Percentiles rank a stretch among this genome's conserved stretches.
These are phyloP conservation scores for Candida arabinofermentans DNA, from an alignment of 805 yeast species.

Conservation along the genomic window DNA sequence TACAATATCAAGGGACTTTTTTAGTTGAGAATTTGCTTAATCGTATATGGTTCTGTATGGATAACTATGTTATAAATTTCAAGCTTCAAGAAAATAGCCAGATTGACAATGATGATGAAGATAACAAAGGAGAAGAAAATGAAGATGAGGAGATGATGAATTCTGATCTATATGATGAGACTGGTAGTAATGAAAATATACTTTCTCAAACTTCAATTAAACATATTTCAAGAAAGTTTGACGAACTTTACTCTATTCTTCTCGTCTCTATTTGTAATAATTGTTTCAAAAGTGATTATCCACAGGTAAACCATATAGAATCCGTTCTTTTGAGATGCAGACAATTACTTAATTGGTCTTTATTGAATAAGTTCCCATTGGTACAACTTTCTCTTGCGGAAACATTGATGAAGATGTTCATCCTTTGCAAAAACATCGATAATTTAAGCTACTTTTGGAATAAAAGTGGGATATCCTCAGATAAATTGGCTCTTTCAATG, in stretches of 20 bases:
- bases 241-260: constrained; percentile 25
- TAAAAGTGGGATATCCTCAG: constrained; percentile 16
- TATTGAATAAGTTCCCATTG: constrained; percentile 20
- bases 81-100: constrained; percentile 8
- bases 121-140: constrained; percentile 6
- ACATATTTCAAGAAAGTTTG: constrained; percentile 19
- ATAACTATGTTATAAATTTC: constrained; percentile 27
- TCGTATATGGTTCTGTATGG: constrained; percentile 32
- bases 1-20: constrained; percentile 18
- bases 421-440: constrained; percentile 13
- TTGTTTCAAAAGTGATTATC: constrained; percentile 15
- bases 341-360: constrained; percentile 28
- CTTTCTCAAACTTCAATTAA: constrained; percentile 18
- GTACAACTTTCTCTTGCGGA: constrained; percentile 26
- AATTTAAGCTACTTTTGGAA: constrained; percentile 20
- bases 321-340: constrained; percentile 18
- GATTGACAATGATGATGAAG: background rate
- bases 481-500: constrained; percentile 6
- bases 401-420: constrained; percentile 22
- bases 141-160: constrained; percentile 3
- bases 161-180: constrained; percentile 6
- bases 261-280: constrained; percentile 18
- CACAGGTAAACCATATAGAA: constrained; percentile 16
- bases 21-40: constrained; percentile 23
- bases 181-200: constrained; percentile 4